Conservation (phyloP, 2,329 filamentous ascomycete species). For the Arthrinium puccinioides region DNA sequence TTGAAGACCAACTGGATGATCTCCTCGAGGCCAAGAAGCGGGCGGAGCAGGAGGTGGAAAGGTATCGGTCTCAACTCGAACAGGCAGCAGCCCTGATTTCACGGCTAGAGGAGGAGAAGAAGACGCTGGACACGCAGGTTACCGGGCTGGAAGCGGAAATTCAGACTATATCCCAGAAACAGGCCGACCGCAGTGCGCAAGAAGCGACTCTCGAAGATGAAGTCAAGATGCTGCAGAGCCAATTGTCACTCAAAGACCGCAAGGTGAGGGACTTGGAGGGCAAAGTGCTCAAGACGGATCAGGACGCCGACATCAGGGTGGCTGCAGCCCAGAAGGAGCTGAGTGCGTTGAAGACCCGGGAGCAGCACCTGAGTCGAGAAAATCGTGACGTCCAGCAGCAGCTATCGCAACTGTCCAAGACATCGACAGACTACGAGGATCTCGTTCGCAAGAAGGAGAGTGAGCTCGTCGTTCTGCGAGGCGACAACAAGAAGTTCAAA, state of each 20-base stretch:
- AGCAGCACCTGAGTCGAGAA: slow-evolving; percentile 71
- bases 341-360: slow-evolving; percentile 62
- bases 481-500: slow-evolving; percentile 77
- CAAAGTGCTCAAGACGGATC: slow-evolving; percentile 76
- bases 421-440: slow-evolving; percentile 92
- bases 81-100: slow-evolving; percentile 85
- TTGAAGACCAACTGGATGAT: slow-evolving; percentile 89
- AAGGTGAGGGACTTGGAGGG: slow-evolving; percentile 83
- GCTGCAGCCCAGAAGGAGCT: slow-evolving; percentile 73
- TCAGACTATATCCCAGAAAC: slow-evolving; percentile 60
- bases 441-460: slow-evolving; percentile 90
- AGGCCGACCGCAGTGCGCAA: slow-evolving; percentile 66
- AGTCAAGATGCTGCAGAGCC: slow-evolving; percentile 85
- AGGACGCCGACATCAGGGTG: slow-evolving; percentile 83
- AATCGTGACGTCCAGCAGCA: slow-evolving; percentile 79
- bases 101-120: slow-evolving; percentile 81
- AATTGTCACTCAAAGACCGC: slow-evolving; percentile 79
- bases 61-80: slow-evolving; percentile 74
- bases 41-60: slow-evolving; percentile 76
- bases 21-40: slow-evolving; percentile 84
- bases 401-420: slow-evolving; percentile 78
- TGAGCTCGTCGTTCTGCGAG: slow-evolving; percentile 76
- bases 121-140: slow-evolving; percentile 60
- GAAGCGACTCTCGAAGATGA: slow-evolving; percentile 75
- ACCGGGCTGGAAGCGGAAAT: slow-evolving; percentile 65